Evolutionary conservation across 108 stramenopile species (phyloP).

Genomic region (Pseudonitzschia multistriata): DNA sequence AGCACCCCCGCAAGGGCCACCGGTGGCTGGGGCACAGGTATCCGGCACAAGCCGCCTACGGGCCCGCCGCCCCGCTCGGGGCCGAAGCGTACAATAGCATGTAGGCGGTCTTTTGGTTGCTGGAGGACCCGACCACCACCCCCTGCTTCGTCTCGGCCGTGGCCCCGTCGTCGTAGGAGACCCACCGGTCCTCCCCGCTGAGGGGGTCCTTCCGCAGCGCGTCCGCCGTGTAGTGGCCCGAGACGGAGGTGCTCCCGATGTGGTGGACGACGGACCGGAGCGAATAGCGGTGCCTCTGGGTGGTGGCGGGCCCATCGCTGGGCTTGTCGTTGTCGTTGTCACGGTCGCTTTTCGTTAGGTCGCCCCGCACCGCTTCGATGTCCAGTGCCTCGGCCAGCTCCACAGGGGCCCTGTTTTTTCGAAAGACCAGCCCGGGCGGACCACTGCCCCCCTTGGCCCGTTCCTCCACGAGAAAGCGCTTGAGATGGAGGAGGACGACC

Average conservation of each 20-base stretch:
- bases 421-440: constrained; percentile 25
- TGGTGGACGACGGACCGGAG: constrained; percentile 70
- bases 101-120: constrained; percentile 42
- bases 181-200: constrained; percentile 29
- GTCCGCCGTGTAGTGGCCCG: constrained; percentile 76
- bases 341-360: not conserved
- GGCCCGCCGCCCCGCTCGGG: too few relatives aligned
- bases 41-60: too few relatives aligned
- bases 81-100: constrained; percentile 49
- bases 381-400: constrained; percentile 18
- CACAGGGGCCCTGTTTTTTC: constrained; percentile 51
- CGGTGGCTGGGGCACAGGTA: too few relatives aligned
- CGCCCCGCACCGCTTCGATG: constrained; percentile 10
- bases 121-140: not conserved
- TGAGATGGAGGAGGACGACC: constrained; percentile 71
- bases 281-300: constrained; percentile 20
- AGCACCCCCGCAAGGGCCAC: too few relatives aligned
- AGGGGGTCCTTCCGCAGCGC: constrained; percentile 20
- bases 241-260: constrained; percentile 58
- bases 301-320: too few relatives aligned
- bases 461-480: constrained; percentile 67
- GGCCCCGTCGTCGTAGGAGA: constrained; percentile 41
- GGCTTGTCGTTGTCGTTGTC: not conserved
- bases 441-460: not conserved
- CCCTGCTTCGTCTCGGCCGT: constrained; percentile 1